phyloP scores from a whole-genome alignment of 495 filamentous ascomycete species.

The Annulohypoxylon stygium region DNA sequence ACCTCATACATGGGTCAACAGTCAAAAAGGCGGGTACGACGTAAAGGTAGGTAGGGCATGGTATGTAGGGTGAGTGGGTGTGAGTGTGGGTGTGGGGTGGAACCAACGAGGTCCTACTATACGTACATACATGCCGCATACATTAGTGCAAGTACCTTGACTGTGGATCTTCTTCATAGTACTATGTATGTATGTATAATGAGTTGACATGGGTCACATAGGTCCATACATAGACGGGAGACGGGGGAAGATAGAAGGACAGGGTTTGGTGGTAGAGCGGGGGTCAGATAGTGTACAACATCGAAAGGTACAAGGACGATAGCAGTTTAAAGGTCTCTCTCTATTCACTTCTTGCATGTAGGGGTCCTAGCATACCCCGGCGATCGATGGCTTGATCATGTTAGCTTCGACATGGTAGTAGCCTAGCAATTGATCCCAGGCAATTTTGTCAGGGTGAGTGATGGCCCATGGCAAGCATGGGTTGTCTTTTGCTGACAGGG shows the following conservation, averaged over 20 bases:
- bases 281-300: slow-evolving; percentile 29
- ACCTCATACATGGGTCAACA: slow-evolving; percentile 43
- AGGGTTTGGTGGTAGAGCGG: slow-evolving; percentile 34
- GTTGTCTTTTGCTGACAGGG: slow-evolving; percentile 40
- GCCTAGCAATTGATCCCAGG: slow-evolving; percentile 45
- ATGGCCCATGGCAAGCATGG: neutral
- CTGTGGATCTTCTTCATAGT: slow-evolving; percentile 41
- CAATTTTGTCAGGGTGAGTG: slow-evolving; percentile 24
- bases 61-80: slow-evolving; percentile 35
- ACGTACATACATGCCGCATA: slow-evolving; percentile 7
- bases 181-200: slow-evolving; percentile 20
- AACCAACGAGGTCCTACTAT: slow-evolving; percentile 35
- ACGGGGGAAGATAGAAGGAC: slow-evolving; percentile 22
- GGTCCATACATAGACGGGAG: slow-evolving; percentile 29
- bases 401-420: slow-evolving; percentile 41
- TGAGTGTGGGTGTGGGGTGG: slow-evolving; percentile 47
- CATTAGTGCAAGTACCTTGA: slow-evolving; percentile 40
- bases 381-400: slow-evolving; percentile 47
- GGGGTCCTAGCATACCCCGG: slow-evolving; percentile 41
- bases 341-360: slow-evolving; percentile 4
- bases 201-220: slow-evolving; percentile 28
- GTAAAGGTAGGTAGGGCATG: slow-evolving; percentile 38
- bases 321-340: slow-evolving; percentile 20
- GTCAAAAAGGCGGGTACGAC: slow-evolving; percentile 47
- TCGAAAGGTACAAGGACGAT: slow-evolving; percentile 33